phyloP scores from a whole-genome alignment of 2,329 filamentous ascomycete genomes.

The Orbilia oligospora region DNA sequence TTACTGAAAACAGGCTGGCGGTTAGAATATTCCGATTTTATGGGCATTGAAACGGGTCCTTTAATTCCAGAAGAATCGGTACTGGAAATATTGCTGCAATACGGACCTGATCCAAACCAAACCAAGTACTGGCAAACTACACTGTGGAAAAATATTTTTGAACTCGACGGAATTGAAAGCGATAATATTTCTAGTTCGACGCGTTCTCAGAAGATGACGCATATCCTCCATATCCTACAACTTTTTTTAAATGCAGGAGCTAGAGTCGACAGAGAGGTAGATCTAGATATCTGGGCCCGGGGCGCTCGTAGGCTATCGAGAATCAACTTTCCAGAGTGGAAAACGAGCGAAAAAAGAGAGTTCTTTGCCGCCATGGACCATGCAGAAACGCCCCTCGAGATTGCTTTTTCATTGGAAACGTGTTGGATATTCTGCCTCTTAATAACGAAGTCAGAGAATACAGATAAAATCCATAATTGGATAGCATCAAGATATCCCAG shows the following conservation, averaged over 20 bases:
- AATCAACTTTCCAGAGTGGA: not conserved
- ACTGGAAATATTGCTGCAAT: not conserved
- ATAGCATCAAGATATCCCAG: not conserved
- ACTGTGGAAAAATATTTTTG: not conserved
- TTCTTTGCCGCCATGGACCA: not conserved
- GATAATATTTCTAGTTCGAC: too few species aligned
- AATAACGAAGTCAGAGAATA: not conserved
- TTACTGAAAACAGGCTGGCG: not conserved
- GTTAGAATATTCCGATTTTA: not conserved
- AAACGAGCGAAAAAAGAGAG: not conserved
- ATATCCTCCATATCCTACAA: not conserved
- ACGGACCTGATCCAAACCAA: not conserved
- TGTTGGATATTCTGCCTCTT: not conserved
- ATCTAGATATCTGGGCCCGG: too few species aligned
- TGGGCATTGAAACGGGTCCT: not conserved
- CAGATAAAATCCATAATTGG: not conserved
- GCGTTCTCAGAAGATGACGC: not conserved
- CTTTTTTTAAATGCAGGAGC: conserved; percentile 4
- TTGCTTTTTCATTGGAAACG: not conserved
- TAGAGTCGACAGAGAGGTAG: not conserved
- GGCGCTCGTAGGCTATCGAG: too few species aligned
- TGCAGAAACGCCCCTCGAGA: not conserved
- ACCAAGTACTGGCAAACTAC: not conserved
- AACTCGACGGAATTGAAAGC: not conserved
- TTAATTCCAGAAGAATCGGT: not conserved